Conservation (phyloP, 495 filamentous ascomycete species). For the Patellaria atrata region DNA sequence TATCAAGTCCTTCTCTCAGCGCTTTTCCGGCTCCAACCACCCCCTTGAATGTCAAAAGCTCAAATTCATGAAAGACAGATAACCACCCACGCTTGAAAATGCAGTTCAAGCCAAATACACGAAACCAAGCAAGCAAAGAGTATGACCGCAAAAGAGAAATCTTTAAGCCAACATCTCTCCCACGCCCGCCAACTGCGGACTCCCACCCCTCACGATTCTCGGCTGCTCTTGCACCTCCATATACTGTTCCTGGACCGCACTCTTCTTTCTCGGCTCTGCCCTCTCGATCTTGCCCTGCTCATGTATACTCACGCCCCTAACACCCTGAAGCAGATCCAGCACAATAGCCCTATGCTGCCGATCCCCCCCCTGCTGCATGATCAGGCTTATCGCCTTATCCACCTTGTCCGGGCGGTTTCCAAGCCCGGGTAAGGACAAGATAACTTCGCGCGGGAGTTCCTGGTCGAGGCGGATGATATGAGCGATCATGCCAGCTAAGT, state of each 20-base stretch:
- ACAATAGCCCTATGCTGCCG: conserved; percentile 70
- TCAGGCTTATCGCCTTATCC: conserved; percentile 42
- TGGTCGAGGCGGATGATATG: conserved; percentile 64
- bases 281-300: conserved; percentile 73
- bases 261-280: conserved; percentile 39
- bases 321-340: conserved; percentile 69
- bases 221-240: conserved; percentile 37
- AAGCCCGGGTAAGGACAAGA: conserved; percentile 46
- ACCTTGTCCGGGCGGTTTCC: conserved; percentile 41
- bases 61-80: background rate
- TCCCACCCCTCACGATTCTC: conserved; percentile 17
- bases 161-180: conserved; percentile 51
- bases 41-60: too few relatives aligned
- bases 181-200: conserved; percentile 38
- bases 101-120: background rate
- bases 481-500: conserved; percentile 77
- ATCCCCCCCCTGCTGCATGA: conserved; percentile 37
- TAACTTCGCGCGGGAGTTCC: conserved; percentile 38
- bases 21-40: too few relatives aligned
- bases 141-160: background rate
- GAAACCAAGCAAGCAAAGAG: background rate
- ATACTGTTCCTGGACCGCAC: conserved; percentile 40
- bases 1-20: too few relatives aligned
- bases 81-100: conserved; percentile 1
- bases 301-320: conserved; percentile 79